phyloP scores from a whole-genome alignment of 2,329 filamentous ascomycete species.

The Trichoderma sp. region DNA sequence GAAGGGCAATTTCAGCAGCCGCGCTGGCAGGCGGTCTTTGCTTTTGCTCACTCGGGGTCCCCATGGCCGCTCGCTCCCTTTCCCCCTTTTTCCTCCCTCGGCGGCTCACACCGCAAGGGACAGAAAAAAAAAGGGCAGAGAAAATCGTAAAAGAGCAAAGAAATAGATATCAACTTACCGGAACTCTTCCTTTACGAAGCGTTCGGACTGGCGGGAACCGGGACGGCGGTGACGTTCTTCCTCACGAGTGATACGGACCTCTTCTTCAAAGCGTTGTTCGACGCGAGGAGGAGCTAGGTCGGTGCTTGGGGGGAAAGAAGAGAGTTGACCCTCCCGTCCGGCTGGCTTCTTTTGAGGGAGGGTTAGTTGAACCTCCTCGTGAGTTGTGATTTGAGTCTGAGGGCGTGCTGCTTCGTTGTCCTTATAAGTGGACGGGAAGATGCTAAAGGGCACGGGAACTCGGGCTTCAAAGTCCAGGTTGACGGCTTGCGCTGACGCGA shows the following conservation, averaged over 20 bases:
- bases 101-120: not conserved
- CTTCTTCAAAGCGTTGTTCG: conserved; percentile 71
- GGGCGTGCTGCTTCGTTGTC: conserved; percentile 50
- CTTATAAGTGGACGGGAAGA: conserved; percentile 98
- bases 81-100: not conserved
- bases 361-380: conserved; percentile 88
- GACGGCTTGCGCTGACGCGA: conserved; percentile 72
- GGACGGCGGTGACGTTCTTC: conserved; percentile 74
- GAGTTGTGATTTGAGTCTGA: conserved; percentile 54
- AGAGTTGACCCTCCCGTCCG: conserved; percentile 97
- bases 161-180: conserved; percentile 44
- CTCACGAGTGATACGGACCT: conserved; percentile 77
- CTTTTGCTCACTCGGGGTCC: not conserved
- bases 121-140: not conserved
- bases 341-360: conserved; percentile 68
- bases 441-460: conserved; percentile 98
- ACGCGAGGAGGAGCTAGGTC: conserved; percentile 58
- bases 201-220: conserved; percentile 57
- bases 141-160: not conserved
- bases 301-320: conserved; percentile 62
- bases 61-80: not conserved
- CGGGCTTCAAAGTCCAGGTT: conserved; percentile 99
- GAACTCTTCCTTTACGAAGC: conserved; percentile 49
- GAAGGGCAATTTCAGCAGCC: conserved; percentile 8
- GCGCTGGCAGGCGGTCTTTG: not conserved